Evolutionary conservation across 495 filamentous ascomycete genomes (phyloP).

Genomic region (Acidiella bohemica): DNA sequence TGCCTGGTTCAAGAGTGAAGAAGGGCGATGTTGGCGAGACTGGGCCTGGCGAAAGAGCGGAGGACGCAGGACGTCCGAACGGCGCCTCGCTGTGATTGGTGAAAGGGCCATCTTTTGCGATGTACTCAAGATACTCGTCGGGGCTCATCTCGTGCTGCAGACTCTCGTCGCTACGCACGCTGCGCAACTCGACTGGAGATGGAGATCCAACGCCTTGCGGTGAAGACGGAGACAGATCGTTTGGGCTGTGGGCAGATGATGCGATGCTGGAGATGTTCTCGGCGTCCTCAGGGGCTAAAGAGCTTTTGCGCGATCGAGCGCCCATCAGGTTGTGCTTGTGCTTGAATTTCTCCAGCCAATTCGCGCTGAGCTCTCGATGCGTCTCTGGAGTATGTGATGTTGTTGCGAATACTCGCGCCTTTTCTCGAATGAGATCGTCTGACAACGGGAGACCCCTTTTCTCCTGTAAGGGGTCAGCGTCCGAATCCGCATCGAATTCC

Average conservation of each 20-base stretch:
- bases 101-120: slow-evolving; percentile 44
- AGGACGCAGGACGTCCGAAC: slow-evolving; percentile 41
- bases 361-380: slow-evolving; percentile 57
- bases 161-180: slow-evolving; percentile 54
- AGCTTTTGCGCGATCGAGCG: slow-evolving; percentile 54
- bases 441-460: slow-evolving; percentile 60
- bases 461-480: slow-evolving; percentile 35
- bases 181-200: slow-evolving; percentile 54
- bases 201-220: slow-evolving; percentile 48
- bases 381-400: slow-evolving; percentile 63
- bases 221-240: slow-evolving; percentile 60
- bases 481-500: background rate
- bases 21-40: slow-evolving; percentile 80
- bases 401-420: slow-evolving; percentile 67
- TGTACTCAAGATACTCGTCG: slow-evolving; percentile 37
- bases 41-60: slow-evolving; percentile 58
- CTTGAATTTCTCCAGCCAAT: slow-evolving; percentile 96
- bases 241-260: slow-evolving; percentile 48
- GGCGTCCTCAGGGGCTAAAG: slow-evolving; percentile 32
- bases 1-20: slow-evolving; percentile 57
- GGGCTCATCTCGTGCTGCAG: slow-evolving; percentile 39
- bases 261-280: slow-evolving; percentile 25
- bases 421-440: slow-evolving; percentile 77
- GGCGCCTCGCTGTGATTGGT: slow-evolving; percentile 44
- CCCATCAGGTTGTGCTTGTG: slow-evolving; percentile 69